Percentiles rank a stretch among this genome's conserved stretches.
Evolutionary conservation across 2,329 filamentous ascomycete genomes (phyloP).

Genomic region (Colletotrichum costaricense): DNA sequence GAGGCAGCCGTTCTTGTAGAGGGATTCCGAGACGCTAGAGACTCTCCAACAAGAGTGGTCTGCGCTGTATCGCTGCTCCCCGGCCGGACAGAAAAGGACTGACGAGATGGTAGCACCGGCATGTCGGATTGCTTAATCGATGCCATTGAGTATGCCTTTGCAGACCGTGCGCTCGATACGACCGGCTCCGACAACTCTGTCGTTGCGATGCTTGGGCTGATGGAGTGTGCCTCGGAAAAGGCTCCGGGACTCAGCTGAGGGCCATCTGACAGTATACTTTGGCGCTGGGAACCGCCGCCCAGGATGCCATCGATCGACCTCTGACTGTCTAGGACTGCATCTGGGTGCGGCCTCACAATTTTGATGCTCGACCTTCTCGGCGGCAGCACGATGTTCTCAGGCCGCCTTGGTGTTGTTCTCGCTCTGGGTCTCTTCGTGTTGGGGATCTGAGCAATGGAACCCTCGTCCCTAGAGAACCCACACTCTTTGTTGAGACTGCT

Average conservation of each 20-base stretch:
- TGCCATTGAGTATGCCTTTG: constrained; percentile 42
- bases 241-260: constrained; percentile 24
- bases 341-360: neutral
- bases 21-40: constrained; percentile 22
- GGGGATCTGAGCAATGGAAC: neutral
- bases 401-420: constrained; percentile 6
- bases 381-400: constrained; percentile 26
- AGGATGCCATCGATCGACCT: constrained; percentile 24
- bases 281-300: constrained; percentile 28
- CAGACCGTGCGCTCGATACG: constrained; percentile 46
- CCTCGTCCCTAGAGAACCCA: neutral
- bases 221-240: constrained; percentile 39
- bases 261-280: constrained; percentile 2
- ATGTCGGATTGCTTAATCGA: constrained; percentile 42
- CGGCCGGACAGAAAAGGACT: constrained; percentile 21
- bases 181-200: constrained; percentile 45
- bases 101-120: constrained; percentile 23
- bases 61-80: constrained; percentile 27
- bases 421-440: neutral
- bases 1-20: constrained; percentile 36
- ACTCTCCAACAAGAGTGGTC: constrained; percentile 27
- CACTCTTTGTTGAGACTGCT: constrained; percentile 17
- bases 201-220: constrained; percentile 47
- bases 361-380: constrained; percentile 11
- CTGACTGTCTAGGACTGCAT: neutral